Percentiles rank a stretch among this genome's conserved stretches.
phyloP scores from a whole-genome alignment of 2,329 filamentous ascomycete species.

The Claviceps sp. region DNA sequence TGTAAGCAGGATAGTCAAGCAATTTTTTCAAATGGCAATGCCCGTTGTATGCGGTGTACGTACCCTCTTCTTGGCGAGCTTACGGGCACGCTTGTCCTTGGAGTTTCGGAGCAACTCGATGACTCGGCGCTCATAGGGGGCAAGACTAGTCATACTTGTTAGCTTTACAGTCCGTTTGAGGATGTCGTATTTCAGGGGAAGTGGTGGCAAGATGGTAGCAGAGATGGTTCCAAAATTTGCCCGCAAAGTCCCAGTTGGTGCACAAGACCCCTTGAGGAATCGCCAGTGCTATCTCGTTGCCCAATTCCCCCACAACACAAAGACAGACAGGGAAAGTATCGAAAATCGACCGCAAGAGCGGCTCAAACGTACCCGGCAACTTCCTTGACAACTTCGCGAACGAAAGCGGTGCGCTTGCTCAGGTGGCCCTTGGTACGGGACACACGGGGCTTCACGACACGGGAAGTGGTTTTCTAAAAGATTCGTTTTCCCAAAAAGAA shows the following conservation, averaged over 20 bases:
- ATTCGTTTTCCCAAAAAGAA: conserved; percentile 14
- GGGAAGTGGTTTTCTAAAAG: conserved; percentile 66
- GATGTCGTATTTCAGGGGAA: neutral
- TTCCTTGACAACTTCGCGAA: conserved; percentile 95
- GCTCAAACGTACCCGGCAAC: conserved; percentile 66
- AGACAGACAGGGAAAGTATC: too few species aligned
- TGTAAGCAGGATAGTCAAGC: conserved; percentile 9
- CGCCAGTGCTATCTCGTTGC: too few species aligned
- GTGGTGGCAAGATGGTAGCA: neutral
- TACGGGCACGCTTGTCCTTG: conserved; percentile 98
- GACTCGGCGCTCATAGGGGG: conserved; percentile 94
- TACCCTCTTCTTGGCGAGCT: conserved; percentile 99
- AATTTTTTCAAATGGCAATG: neutral
- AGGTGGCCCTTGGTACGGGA: conserved; percentile 87
- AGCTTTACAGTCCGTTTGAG: neutral
- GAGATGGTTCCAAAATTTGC: neutral
- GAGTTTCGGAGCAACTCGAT: conserved; percentile 98
- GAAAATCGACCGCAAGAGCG: neutral
- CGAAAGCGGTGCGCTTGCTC: conserved; percentile 94
- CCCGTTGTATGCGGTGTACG: conserved; percentile 21
- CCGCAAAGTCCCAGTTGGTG: too few species aligned
- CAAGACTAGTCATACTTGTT: conserved; percentile 41
- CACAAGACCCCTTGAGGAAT: neutral
- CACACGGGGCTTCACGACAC: conserved; percentile 65
- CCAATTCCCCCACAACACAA: too few species aligned